Percentiles rank a stretch among this genome's conserved stretches.
Evolutionary conservation across 163 green algal species (phyloP).

Genomic region (Scenedesmus sp.): DNA sequence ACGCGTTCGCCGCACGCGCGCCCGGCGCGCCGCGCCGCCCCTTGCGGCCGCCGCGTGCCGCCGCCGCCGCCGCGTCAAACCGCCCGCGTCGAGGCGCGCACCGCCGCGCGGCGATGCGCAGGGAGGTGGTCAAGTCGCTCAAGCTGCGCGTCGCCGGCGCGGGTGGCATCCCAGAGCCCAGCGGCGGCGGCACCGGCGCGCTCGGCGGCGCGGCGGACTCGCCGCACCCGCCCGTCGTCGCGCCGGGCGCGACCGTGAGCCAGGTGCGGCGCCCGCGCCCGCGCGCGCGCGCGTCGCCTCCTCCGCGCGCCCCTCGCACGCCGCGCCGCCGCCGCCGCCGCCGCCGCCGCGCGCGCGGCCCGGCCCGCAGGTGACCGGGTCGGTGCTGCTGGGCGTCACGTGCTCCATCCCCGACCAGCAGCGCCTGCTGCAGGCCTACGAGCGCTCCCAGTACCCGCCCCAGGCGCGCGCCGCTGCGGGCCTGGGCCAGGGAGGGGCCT

Average conservation of each 20-base stretch:
- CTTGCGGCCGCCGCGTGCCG: too few relatives aligned
- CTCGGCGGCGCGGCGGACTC: too few relatives aligned
- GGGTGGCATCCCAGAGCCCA: neutral
- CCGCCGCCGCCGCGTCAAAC: too few relatives aligned
- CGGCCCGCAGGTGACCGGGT: neutral
- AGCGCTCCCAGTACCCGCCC: conserved; percentile 36
- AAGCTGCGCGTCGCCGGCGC: conserved; percentile 32
- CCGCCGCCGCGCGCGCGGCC: too few relatives aligned
- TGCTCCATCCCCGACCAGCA: conserved; percentile 42
- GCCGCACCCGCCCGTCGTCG: conserved; percentile 23
- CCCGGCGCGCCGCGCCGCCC: too few relatives aligned
- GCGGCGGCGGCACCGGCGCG: neutral
- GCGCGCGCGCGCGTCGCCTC: too few relatives aligned
- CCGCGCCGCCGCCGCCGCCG: too few relatives aligned
- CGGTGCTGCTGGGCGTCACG: conserved; percentile 22
- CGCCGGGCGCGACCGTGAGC: conserved; percentile 4
- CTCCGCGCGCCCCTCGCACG: neutral
- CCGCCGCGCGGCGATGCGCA: conserved; percentile 1
- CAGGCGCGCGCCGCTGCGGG: neutral
- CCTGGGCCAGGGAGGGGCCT: too few relatives aligned
- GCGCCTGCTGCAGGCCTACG: conserved; percentile 39
- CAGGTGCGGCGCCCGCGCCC: too few relatives aligned
- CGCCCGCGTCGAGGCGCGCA: too few relatives aligned
- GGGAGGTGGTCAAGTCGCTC: conserved; percentile 38
- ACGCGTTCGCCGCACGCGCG: neutral